Conservation (phyloP, 225 moss, liverwort and hornwort genomes). For the Pseudoscleropodium purum region DNA sequence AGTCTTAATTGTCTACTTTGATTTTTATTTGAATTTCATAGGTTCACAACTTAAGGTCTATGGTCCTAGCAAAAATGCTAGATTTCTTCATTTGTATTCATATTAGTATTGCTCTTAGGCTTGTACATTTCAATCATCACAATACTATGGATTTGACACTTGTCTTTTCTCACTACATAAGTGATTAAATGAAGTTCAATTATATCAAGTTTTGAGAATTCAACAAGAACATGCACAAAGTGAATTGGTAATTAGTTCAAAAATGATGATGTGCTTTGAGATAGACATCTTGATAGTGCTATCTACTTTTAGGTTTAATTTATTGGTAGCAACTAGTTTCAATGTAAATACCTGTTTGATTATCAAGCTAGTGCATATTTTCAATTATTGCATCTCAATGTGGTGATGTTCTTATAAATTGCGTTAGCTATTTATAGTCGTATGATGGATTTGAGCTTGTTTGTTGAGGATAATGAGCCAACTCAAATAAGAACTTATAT, state of each 20-base stretch:
- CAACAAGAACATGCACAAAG: neutral
- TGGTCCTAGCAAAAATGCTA: neutral
- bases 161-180: neutral
- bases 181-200: neutral
- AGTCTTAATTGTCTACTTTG: neutral
- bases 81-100: neutral
- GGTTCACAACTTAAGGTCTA: neutral
- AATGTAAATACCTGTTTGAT: neutral
- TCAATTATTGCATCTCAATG: neutral
- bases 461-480: neutral
- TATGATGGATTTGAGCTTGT: fast-evolving
- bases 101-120: neutral
- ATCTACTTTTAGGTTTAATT: neutral
- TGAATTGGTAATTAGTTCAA: neutral
- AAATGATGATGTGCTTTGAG: neutral
- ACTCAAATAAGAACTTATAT: neutral
- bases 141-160: neutral
- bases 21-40: neutral
- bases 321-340: neutral
- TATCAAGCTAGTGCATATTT: neutral
- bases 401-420: neutral
- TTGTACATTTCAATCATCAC: neutral
- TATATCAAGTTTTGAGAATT: neutral
- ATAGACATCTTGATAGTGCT: neutral
- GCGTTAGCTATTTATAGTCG: fast-evolving